Percentiles rank a stretch among this genome's conserved stretches.
These are phyloP conservation scores for Phytophthora hibernalis DNA, from an alignment of 352 stramenopile genomes.

Conservation along the genomic window DNA sequence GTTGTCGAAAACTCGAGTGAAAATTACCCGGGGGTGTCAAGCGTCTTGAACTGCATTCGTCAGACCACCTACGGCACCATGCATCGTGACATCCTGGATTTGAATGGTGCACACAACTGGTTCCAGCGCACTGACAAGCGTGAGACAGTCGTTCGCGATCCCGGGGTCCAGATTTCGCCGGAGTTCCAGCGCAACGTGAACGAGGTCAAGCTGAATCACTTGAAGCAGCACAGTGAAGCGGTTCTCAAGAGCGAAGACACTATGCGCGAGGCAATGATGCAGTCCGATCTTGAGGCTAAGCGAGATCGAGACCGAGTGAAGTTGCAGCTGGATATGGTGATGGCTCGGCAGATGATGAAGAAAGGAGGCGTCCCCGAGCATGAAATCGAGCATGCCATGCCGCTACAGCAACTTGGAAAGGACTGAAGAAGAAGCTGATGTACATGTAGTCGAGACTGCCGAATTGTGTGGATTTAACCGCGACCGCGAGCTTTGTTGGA, in stretches of 20 bases:
- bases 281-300: conserved; percentile 19
- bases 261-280: conserved; percentile 3
- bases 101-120: conserved; percentile 3
- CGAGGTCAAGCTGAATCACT: conserved; percentile 13
- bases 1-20: neutral
- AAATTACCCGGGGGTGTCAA: neutral
- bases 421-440: neutral
- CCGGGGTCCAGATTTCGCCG: neutral
- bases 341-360: conserved; percentile 15
- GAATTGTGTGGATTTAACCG: neutral
- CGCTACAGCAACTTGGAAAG: conserved; percentile 9
- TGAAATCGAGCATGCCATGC: conserved; percentile 11
- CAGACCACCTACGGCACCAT: neutral
- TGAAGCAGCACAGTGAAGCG: conserved; percentile 15
- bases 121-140: conserved; percentile 8
- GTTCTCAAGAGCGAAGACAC: conserved; percentile 13
- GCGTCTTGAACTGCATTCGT: conserved; percentile 7
- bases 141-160: conserved; percentile 2
- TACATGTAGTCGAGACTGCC: neutral
- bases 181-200: conserved; percentile 8
- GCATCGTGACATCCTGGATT: neutral
- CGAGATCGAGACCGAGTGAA: conserved; percentile 7
- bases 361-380: conserved; percentile 9
- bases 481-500: neutral
- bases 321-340: conserved; percentile 16